Evolutionary conservation across 2,329 filamentous ascomycete genomes (phyloP).

Genomic region (Dothistroma pini): DNA sequence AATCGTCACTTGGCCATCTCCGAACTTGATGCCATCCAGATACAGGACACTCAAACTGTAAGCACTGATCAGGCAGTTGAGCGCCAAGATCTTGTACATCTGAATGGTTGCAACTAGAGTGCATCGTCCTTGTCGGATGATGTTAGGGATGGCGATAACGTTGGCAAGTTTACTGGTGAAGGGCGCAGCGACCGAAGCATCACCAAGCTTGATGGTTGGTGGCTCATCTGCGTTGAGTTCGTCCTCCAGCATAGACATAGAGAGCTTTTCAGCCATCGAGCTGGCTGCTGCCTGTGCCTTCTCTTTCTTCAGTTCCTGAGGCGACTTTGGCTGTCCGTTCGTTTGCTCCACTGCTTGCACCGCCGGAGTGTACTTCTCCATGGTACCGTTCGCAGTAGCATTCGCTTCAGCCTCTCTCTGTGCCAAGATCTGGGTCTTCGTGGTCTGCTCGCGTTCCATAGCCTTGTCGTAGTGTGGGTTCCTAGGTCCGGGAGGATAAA

Average conservation of each 20-base stretch:
- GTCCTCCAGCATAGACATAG: conserved; percentile 80
- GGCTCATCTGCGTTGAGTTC: conserved; percentile 87
- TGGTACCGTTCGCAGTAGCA: conserved; percentile 26
- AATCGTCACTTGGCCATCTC: conserved; percentile 96
- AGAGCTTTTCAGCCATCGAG: conserved; percentile 80
- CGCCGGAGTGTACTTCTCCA: conserved; percentile 26
- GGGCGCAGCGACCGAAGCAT: conserved; percentile 93
- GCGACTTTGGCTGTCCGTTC: conserved; percentile 27
- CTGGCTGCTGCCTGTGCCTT: conserved; percentile 67
- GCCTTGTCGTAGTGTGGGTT: conserved; percentile 97
- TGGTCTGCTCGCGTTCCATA: conserved; percentile 77
- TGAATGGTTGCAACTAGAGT: conserved; percentile 98
- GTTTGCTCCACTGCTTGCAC: conserved; percentile 19
- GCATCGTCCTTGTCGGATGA: conserved; percentile 95
- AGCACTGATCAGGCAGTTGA: conserved; percentile 96
- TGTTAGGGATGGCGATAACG: conserved; percentile 95
- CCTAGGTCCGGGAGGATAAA: conserved; percentile 83
- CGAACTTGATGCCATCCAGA: conserved; percentile 98
- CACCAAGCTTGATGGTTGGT: conserved; percentile 92
- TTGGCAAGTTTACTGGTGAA: conserved; percentile 98
- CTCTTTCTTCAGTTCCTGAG: conserved; percentile 52
- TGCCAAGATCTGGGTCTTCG: conserved; percentile 60
- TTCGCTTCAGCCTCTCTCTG: conserved; percentile 50
- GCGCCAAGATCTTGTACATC: conserved; percentile 97
- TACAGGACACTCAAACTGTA: conserved; percentile 97